Conservation (phyloP, 257 asterid species). For the Capsicum chinense region DNA sequence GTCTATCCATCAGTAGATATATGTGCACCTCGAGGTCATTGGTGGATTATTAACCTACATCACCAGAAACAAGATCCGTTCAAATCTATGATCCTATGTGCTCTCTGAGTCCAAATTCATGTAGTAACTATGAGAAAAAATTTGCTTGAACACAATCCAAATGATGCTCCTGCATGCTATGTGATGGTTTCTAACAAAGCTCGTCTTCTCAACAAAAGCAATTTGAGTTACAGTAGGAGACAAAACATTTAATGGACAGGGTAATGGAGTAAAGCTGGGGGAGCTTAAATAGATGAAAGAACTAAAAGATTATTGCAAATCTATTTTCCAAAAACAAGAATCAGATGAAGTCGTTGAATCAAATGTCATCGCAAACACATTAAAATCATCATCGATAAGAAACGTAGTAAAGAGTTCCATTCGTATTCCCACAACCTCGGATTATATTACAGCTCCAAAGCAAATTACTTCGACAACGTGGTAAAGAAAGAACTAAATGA, state of each 20-base stretch:
- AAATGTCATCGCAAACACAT: background rate
- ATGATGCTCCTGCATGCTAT: background rate
- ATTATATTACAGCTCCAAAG: background rate
- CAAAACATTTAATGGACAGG: background rate
- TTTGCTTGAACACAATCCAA: background rate
- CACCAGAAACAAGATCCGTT: background rate
- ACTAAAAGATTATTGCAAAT: background rate
- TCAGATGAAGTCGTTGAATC: background rate
- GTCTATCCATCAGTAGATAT: background rate
- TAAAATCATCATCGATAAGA: background rate
- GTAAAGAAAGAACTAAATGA: background rate
- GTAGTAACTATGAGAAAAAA: background rate
- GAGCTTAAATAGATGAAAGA: background rate
- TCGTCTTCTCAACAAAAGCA: background rate
- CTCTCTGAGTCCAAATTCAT: background rate
- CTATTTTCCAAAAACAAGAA: background rate
- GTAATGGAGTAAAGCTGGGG: background rate
- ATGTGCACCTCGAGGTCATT: background rate
- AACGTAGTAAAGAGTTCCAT: background rate
- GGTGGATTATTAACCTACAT: background rate
- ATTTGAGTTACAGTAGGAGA: background rate
- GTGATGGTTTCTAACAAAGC: background rate
- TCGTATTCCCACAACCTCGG: background rate
- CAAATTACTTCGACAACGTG: background rate
- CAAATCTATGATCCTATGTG: background rate